Conservation (phyloP, 2,329 filamentous ascomycete genomes). For the Botrytis galanthina region DNA sequence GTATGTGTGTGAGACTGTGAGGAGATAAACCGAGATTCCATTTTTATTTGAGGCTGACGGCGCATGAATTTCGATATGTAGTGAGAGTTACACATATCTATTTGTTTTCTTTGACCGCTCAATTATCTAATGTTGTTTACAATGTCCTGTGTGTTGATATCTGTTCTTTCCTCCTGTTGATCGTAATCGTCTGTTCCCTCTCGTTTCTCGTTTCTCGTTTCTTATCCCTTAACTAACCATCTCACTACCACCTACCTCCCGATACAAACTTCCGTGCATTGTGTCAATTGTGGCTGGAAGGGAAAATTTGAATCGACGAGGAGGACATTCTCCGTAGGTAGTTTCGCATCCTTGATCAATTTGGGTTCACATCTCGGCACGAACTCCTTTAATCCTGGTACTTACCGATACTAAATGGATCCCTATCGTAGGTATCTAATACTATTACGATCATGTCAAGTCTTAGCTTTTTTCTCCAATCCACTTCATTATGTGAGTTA, state of each 20-base stretch:
- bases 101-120: slow-evolving; percentile 11
- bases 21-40: not conserved
- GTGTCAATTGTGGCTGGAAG: slow-evolving; percentile 12
- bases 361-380: slow-evolving; percentile 19
- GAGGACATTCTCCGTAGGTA: not conserved
- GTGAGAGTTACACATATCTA: slow-evolving; percentile 6
- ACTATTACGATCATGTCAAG: slow-evolving; percentile 2
- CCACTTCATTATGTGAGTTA: not conserved
- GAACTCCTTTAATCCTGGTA: slow-evolving; percentile 16
- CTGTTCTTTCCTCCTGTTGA: not conserved
- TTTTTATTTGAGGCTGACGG: slow-evolving; percentile 4
- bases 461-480: not conserved
- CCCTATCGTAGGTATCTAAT: not conserved
- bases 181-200: not conserved
- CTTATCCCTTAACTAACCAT: not conserved
- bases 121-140: not conserved
- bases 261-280: slow-evolving; percentile 9
- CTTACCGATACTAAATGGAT: not conserved
- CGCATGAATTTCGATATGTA: not conserved
- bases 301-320: slow-evolving; percentile 1
- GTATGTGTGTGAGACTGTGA: no score
- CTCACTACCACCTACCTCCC: not conserved
- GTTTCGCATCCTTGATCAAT: slow-evolving; percentile 8
- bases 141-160: not conserved
- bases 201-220: not conserved